These are phyloP conservation scores for Leccinum aurantiacum DNA, from an alignment of 768 basidiomycete genomes.

Conservation along the genomic window DNA sequence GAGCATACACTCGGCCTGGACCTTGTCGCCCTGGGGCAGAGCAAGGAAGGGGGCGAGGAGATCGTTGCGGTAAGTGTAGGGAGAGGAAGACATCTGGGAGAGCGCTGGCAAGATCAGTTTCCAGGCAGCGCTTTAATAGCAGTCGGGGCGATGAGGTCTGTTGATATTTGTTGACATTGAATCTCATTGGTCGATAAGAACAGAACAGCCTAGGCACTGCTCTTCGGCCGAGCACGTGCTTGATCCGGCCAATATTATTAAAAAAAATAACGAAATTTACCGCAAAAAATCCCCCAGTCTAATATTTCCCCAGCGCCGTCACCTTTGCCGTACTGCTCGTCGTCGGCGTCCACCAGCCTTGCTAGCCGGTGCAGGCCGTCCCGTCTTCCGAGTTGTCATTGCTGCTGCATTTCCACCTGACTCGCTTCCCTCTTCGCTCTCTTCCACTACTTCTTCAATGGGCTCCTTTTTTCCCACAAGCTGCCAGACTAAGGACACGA, in stretches of 20 bases:
- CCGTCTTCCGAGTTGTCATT: constrained; percentile 26
- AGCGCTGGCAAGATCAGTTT: not conserved
- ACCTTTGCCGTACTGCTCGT: constrained; percentile 52
- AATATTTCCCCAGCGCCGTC: constrained; percentile 17
- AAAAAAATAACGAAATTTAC: not conserved
- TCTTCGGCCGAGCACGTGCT: constrained; percentile 9
- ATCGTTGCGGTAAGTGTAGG: constrained; percentile 66
- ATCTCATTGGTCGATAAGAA: constrained; percentile 35
- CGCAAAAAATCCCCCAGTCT: not conserved
- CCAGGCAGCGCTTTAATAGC: constrained; percentile 27
- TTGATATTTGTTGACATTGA: constrained; percentile 28
- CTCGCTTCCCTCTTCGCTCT: constrained; percentile 40
- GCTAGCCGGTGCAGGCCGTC: constrained; percentile 38
- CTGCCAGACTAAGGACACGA: constrained; percentile 44
- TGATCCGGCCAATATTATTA: not conserved
- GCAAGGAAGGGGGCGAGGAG: constrained; percentile 88
- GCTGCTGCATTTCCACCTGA: constrained; percentile 48
- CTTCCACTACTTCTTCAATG: constrained; percentile 30
- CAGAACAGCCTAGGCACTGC: not conserved
- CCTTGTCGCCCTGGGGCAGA: constrained; percentile 85
- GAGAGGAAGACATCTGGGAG: constrained; percentile 24
- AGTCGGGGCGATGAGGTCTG: constrained; percentile 10
- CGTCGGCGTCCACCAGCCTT: constrained; percentile 68
- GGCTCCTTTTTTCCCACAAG: constrained; percentile 16
- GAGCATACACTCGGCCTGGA: constrained; percentile 90